A percentile compares a stretch with the other conserved stretches of the same genome.
Evolutionary conservation across 768 basidiomycete species (phyloP).

Genomic region (Xerocomellus chrysenteron): DNA sequence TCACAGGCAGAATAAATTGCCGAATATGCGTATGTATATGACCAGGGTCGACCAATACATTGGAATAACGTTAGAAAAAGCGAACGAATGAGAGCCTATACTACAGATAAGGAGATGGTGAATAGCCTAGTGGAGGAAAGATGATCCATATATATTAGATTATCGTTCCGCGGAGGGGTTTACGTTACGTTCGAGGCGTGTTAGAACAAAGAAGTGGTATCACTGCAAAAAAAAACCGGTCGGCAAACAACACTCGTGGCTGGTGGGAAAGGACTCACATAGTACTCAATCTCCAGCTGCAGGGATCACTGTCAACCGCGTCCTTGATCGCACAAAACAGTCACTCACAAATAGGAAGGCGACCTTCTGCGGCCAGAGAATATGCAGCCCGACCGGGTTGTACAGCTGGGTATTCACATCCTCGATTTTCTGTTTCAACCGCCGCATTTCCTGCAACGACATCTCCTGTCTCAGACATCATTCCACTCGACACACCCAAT

Average conservation of each 20-base stretch:
- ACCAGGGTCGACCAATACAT: constrained; percentile 2
- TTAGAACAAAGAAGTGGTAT: constrained; percentile 14
- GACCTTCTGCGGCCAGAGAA: constrained; percentile 80
- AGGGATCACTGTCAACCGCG: neutral
- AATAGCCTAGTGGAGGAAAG: constrained; percentile 9
- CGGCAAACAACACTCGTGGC: neutral
- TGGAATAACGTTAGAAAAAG: neutral
- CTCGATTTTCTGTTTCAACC: constrained; percentile 61
- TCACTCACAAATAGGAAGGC: constrained; percentile 89
- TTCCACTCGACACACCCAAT: neutral
- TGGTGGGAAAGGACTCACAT: constrained; percentile 50
- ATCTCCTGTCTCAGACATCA: constrained; percentile 1
- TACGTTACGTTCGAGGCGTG: constrained; percentile 1
- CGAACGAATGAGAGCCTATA: neutral
- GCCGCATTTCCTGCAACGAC: constrained; percentile 67
- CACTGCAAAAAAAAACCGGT: constrained; percentile 13
- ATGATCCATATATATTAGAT: constrained; percentile 16
- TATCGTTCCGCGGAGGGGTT: constrained; percentile 5
- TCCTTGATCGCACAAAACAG: neutral
- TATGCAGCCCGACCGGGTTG: constrained; percentile 84
- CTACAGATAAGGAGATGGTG: constrained; percentile 2
- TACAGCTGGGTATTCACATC: constrained; percentile 70
- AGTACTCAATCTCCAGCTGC: constrained; percentile 95
- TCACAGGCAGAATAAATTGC: neutral
- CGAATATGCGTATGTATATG: neutral